Evolutionary conservation across 805 yeast species (phyloP).

Genomic region (Hanseniaspora vineae): DNA sequence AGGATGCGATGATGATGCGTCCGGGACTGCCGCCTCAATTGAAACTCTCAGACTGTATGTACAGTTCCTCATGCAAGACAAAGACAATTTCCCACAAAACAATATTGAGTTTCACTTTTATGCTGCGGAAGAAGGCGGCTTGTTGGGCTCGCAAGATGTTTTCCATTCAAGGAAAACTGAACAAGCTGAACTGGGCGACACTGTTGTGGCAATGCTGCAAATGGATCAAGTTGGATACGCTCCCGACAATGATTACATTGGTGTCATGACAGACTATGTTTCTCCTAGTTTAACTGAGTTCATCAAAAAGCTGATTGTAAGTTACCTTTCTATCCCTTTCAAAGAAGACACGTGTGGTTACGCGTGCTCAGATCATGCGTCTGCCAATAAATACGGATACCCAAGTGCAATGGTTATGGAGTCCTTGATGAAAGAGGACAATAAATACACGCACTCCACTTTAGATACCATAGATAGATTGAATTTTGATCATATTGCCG

Average conservation of each 20-base stretch:
- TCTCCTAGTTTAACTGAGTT: constrained; percentile 42
- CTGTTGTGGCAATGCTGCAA: constrained; percentile 75
- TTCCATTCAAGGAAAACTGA: constrained; percentile 26
- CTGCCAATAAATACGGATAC: constrained; percentile 71
- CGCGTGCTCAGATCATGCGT: constrained; percentile 88
- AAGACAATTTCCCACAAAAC: constrained; percentile 41
- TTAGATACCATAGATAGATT: constrained; percentile 73
- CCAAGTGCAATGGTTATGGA: constrained; percentile 81
- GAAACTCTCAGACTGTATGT: constrained; percentile 61
- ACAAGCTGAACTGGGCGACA: constrained; percentile 29
- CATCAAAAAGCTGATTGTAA: constrained; percentile 44
- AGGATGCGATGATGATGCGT: constrained; percentile 93
- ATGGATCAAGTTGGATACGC: constrained; percentile 91
- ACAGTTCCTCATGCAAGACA: constrained; percentile 14
- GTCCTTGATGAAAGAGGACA: constrained; percentile 48
- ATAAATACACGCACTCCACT: constrained; percentile 63
- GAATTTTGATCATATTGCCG: constrained; percentile 63
- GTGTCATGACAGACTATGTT: constrained; percentile 67
- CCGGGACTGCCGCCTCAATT: constrained; percentile 69
- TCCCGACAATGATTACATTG: constrained; percentile 47
- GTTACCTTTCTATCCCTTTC: constrained; percentile 56
- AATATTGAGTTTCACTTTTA: constrained; percentile 89
- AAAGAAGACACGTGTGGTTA: constrained; percentile 76
- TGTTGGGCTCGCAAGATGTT: constrained; percentile 74
- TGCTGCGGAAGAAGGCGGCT: constrained; percentile 90